Evolutionary conservation across 2,329 filamentous ascomycete genomes (phyloP).

Genomic region (Sporothrix humicola): DNA sequence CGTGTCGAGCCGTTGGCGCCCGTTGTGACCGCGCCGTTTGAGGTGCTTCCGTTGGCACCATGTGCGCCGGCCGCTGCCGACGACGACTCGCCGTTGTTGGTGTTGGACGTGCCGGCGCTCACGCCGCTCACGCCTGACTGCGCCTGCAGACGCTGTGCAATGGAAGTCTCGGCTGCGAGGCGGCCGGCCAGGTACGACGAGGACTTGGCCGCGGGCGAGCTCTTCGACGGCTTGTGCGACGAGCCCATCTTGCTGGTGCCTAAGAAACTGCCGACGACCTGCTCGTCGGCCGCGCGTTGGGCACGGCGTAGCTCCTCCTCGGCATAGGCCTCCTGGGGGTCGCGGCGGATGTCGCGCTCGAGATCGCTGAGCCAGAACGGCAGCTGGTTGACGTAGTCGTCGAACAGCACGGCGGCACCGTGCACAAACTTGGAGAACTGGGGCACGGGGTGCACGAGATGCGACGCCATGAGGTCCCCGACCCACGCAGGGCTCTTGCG

Average conservation of each 20-base stretch:
- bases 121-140: constrained; percentile 41
- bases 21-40: constrained; percentile 31
- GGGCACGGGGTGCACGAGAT: constrained; percentile 86
- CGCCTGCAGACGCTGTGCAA: constrained; percentile 28
- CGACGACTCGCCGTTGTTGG: constrained; percentile 6
- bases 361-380: constrained; percentile 95
- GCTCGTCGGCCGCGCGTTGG: constrained; percentile 81
- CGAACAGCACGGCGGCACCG: constrained; percentile 87
- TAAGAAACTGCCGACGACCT: constrained; percentile 87
- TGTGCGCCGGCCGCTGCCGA: neutral
- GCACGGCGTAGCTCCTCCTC: constrained; percentile 86
- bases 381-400: constrained; percentile 93
- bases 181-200: constrained; percentile 64
- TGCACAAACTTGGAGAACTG: constrained; percentile 98
- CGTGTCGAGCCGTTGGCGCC: constrained; percentile 33
- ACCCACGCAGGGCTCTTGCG: constrained; percentile 83
- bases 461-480: constrained; percentile 87
- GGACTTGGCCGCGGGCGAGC: constrained; percentile 68
- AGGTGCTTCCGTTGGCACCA: neutral
- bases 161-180: constrained; percentile 47
- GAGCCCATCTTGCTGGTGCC: constrained; percentile 59
- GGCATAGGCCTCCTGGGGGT: constrained; percentile 88
- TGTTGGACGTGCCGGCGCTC: no score
- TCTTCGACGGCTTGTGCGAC: constrained; percentile 64
- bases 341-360: constrained; percentile 90